Percentiles rank a stretch among this genome's conserved stretches.
These are phyloP conservation scores for Ceratocystiopsis sp. DNA, from an alignment of 2,329 filamentous ascomycete genomes.

Conservation along the genomic window DNA sequence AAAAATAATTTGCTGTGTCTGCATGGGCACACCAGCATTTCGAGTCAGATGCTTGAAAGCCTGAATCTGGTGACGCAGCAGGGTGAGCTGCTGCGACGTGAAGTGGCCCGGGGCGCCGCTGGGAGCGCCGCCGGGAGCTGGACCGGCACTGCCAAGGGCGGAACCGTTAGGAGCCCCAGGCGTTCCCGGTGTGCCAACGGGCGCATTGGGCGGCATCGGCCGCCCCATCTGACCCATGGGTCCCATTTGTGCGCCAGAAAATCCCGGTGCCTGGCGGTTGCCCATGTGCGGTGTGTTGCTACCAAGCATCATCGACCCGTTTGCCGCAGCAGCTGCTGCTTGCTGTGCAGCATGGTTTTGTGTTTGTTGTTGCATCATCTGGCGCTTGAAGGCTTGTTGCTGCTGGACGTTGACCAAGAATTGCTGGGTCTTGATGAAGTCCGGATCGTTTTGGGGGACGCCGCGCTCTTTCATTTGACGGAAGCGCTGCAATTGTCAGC, in stretches of 20 bases:
- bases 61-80: slow-evolving; percentile 70
- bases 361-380: slow-evolving; percentile 23
- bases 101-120: slow-evolving; percentile 37
- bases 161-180: neutral
- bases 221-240: neutral
- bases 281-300: slow-evolving; percentile 13
- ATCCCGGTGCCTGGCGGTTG: slow-evolving; percentile 19
- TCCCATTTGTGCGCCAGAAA: slow-evolving; percentile 10
- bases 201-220: neutral
- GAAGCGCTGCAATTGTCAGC: slow-evolving; percentile 45
- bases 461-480: slow-evolving; percentile 77
- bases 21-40: slow-evolving; percentile 62
- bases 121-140: slow-evolving; percentile 13
- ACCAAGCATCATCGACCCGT: slow-evolving; percentile 20
- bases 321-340: slow-evolving; percentile 21
- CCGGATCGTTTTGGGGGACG: slow-evolving; percentile 66
- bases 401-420: slow-evolving; percentile 50
- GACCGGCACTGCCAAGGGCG: slow-evolving; percentile 3
- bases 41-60: slow-evolving; percentile 85
- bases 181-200: neutral
- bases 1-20: slow-evolving; percentile 71
- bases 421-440: slow-evolving; percentile 67
- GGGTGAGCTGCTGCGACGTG: slow-evolving; percentile 58
- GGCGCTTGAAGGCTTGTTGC: slow-evolving; percentile 14
- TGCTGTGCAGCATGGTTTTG: slow-evolving; percentile 7